Base-by-base conservation (phyloP, 2,329 filamentous ascomycete species). In the Colletotrichum tabaci region DNA sequence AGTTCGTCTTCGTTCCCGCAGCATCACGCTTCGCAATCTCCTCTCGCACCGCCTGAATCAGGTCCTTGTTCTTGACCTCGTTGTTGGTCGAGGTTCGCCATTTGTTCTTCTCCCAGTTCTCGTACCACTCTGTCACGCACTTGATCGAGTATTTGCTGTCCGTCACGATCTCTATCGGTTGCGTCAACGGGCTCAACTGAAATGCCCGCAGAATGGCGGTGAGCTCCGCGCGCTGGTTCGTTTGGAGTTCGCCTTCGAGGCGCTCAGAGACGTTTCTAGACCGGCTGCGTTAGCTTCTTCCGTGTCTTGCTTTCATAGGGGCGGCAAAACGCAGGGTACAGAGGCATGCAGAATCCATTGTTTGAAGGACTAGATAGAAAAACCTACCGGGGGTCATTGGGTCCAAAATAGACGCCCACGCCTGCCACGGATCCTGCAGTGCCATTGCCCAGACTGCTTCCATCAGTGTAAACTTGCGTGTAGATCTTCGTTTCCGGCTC, bases 161-260 rank as follows among this genome's bases (percentile, higher is more conserved):
- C n/a, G 92, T 95, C 79, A 92, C 88, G 75, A 99, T 97, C 67
- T 91, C 88, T 15, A 97, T 88, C 71, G 90, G 86, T 68, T 93
- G 88, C 69, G 91, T 86, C 18, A 88, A 82, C 0, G 93, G 91
- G 2, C 92, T 90, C 56, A 92, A 89, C 77, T 98, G 91, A 26
- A 98, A 86, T 0, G 95, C 95, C 68, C 95, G 92, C 40, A 94
- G 86, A 74, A 98, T 92, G 9, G 95, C 96, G 30, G 93, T 95
- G 70, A 99, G 86, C 83, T 99, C 96, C n/a, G 96, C 96, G 3
- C 96, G 93, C 81, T 98, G 94, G 80, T 99, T 99, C 0, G 96
- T 98, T 82, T 98, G 96, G 12, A 87, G 86, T 18, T 87, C 85
- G 61, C 94, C 94, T 62, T 87, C 82, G 2, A 98, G 88, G 4